A percentile compares a stretch with the other conserved stretches of the same genome.
phyloP scores from a whole-genome alignment of 2,329 filamentous ascomycete species.

The Coniochaeta ligniaria region DNA sequence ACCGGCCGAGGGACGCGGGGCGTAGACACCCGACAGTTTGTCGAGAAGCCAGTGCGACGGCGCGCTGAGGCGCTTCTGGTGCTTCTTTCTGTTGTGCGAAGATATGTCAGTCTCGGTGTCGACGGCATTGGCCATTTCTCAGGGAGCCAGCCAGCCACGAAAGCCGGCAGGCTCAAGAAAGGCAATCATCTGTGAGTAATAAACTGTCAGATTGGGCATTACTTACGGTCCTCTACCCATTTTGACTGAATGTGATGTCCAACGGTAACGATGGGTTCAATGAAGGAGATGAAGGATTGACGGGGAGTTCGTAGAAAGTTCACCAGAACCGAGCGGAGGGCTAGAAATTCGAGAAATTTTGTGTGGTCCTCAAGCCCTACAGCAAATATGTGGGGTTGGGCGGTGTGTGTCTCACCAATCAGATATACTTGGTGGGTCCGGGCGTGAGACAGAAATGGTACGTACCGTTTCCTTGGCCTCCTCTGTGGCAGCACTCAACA shows the following conservation, averaged over 20 bases:
- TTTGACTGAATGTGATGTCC: constrained; percentile 29
- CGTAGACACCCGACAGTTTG: constrained; percentile 93
- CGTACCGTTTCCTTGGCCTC: not conserved
- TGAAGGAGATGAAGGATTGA: constrained; percentile 4
- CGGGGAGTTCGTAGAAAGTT: constrained; percentile 13
- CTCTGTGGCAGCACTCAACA: not conserved
- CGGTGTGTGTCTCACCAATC: constrained; percentile 6
- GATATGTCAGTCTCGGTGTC: constrained; percentile 18
- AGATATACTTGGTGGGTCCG: not conserved
- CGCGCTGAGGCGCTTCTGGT: constrained; percentile 99
- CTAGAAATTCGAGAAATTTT: constrained; percentile 12
- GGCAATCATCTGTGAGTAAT: not conserved
- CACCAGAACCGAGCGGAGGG: constrained; percentile 7
- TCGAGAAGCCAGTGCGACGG: constrained; percentile 99
- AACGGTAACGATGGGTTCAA: constrained; percentile 18
- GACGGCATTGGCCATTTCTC: not conserved
- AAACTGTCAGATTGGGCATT: not conserved
- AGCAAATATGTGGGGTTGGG: constrained; percentile 11
- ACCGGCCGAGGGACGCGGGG: constrained; percentile 67
- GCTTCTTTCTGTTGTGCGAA: constrained; percentile 71
- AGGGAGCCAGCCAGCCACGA: not conserved
- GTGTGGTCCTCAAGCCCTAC: constrained; percentile 14
- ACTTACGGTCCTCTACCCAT: constrained; percentile 50
- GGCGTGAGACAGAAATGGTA: not conserved
- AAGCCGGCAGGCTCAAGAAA: not conserved